Evolutionary conservation across 768 basidiomycete species (phyloP).

Genomic region (Termitomyces sp.): DNA sequence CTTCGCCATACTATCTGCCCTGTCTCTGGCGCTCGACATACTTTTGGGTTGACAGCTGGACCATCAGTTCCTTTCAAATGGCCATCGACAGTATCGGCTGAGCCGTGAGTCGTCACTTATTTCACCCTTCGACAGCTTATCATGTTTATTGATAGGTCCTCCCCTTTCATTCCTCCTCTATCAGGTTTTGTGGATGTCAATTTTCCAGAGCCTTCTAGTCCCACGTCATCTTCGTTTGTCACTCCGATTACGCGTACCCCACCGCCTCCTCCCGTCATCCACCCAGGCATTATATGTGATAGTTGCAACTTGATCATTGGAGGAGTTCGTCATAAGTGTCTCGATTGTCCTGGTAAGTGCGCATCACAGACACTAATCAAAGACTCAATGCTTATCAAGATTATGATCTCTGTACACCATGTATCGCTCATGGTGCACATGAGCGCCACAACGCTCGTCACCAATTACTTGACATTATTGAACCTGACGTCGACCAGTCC

Average conservation of each 20-base stretch:
- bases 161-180: neutral
- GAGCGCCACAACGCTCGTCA: slow-evolving; percentile 58
- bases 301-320: slow-evolving; percentile 48
- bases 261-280: slow-evolving; percentile 33
- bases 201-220: neutral
- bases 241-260: neutral
- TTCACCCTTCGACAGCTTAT: neutral
- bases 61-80: neutral
- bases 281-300: slow-evolving; percentile 62
- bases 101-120: neutral
- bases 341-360: slow-evolving; percentile 62
- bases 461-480: slow-evolving; percentile 63
- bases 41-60: neutral
- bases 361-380: neutral
- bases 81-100: neutral
- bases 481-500: slow-evolving; percentile 51
- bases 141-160: neutral
- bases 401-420: slow-evolving; percentile 65
- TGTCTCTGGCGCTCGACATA: neutral
- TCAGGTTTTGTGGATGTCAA: neutral
- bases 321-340: slow-evolving; percentile 74
- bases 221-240: neutral
- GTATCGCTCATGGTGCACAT: slow-evolving; percentile 43
- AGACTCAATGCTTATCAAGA: slow-evolving; percentile 31
- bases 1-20: neutral